A percentile compares a stretch with the other conserved stretches of the same genome.
These are phyloP conservation scores for Leccinum subgranulosum DNA, from an alignment of 768 basidiomycete genomes.

Conservation along the genomic window DNA sequence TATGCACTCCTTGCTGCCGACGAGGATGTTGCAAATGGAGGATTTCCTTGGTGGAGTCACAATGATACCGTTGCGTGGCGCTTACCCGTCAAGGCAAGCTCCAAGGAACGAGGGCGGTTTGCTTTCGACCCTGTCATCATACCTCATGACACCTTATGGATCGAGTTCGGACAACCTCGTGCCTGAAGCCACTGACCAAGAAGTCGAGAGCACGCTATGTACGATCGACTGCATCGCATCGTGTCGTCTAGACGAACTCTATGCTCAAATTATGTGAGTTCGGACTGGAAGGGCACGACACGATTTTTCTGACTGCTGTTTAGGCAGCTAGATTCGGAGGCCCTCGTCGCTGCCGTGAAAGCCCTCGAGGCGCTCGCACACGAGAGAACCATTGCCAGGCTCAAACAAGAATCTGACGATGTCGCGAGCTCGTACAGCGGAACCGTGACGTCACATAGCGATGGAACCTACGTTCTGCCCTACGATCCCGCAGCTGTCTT, in stretches of 20 bases:
- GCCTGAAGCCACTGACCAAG: conserved; percentile 84
- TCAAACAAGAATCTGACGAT: conserved; percentile 71
- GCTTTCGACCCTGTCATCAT: conserved; percentile 90
- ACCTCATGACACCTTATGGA: conserved; percentile 93
- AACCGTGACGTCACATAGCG: conserved; percentile 38
- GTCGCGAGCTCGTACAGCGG: conserved; percentile 32
- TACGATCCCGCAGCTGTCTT: conserved; percentile 97
- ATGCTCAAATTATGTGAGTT: conserved; percentile 86
- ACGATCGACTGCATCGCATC: conserved; percentile 94
- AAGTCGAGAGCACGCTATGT: conserved; percentile 91
- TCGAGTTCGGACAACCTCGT: conserved; percentile 70
- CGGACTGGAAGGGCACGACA: background rate
- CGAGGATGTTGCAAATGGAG: conserved; percentile 93
- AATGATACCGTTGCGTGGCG: conserved; percentile 85
- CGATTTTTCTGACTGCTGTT: conserved; percentile 8
- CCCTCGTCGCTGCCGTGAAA: conserved; percentile 78
- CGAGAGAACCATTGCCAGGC: conserved; percentile 76
- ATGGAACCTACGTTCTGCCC: conserved; percentile 57
- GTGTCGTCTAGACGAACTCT: conserved; percentile 91
- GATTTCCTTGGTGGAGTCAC: conserved; percentile 96
- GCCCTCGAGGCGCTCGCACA: conserved; percentile 90
- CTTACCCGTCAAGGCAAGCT: conserved; percentile 58
- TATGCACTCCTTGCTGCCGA: conserved; percentile 87
- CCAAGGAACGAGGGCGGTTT: conserved; percentile 83
- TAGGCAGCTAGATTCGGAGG: conserved; percentile 77